Conservation (phyloP, 1,139 yeast genomes). For the Debaryomyces subglobosus region DNA sequence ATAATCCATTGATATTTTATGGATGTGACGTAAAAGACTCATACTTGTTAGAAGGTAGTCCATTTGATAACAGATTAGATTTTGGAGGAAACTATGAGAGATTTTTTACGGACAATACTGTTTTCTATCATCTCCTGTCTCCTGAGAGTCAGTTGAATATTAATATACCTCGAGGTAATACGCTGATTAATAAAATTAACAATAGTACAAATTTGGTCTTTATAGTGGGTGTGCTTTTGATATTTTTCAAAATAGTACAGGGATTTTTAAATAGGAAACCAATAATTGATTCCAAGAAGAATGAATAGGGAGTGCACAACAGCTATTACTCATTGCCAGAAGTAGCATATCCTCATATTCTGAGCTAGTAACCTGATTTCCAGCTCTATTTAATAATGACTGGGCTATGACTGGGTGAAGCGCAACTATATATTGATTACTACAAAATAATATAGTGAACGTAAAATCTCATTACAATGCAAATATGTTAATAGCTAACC, state of each 20-base stretch:
- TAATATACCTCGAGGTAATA: constrained; percentile 21
- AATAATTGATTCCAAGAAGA: not conserved
- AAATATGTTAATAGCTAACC: not conserved
- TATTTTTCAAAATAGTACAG: constrained; percentile 1
- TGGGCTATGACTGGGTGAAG: not conserved
- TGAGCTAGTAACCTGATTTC: not conserved
- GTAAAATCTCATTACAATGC: not conserved
- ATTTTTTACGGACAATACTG: constrained; percentile 46
- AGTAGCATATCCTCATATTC: not conserved
- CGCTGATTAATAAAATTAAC: not conserved
- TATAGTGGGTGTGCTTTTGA: not conserved
- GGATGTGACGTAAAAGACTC: constrained; percentile 39
- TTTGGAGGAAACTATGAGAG: constrained; percentile 42
- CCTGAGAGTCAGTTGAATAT: constrained; percentile 13
- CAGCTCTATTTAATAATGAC: not conserved
- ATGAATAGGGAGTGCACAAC: not conserved
- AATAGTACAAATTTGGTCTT: not conserved
- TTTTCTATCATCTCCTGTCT: constrained; percentile 37
- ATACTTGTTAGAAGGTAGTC: constrained; percentile 34
- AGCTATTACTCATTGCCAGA: not conserved
- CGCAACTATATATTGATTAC: not conserved
- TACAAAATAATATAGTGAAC: not conserved
- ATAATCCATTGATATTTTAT: constrained; percentile 33
- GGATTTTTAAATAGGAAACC: not conserved
- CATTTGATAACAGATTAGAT: constrained; percentile 35